Percentiles rank a stretch among this genome's conserved stretches.
phyloP scores from a whole-genome alignment of 2,329 filamentous ascomycete species.

The Trichoderma sp. region DNA sequence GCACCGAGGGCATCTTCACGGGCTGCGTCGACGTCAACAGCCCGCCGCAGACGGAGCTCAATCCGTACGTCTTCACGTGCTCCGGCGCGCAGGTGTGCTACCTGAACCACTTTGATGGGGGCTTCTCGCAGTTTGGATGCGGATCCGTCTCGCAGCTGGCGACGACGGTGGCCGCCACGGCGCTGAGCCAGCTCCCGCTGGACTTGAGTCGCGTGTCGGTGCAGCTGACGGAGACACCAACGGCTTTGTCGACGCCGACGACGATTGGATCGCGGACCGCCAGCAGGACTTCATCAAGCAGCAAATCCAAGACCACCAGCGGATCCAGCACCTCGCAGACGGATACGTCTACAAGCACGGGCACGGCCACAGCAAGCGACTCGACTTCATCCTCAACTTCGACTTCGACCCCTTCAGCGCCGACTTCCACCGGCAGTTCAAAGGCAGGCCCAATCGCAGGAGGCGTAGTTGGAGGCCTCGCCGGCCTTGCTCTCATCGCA shows the following conservation, averaged over 20 bases:
- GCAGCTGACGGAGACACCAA: conserved; percentile 46
- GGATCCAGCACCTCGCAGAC: conserved; percentile 15
- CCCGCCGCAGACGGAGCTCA: conserved; percentile 52
- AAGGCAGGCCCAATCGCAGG: conserved; percentile 58
- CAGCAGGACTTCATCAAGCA: background rate
- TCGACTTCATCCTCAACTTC: conserved; percentile 24
- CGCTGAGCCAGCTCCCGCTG: conserved; percentile 45
- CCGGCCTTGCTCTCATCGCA: conserved; percentile 48
- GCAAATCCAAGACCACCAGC: background rate
- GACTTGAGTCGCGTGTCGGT: conserved; percentile 47
- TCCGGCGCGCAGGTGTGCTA: conserved; percentile 57
- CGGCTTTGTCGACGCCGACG: conserved; percentile 47
- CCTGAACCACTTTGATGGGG: conserved; percentile 58
- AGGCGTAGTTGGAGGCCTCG: conserved; percentile 57
- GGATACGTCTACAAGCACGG: conserved; percentile 8
- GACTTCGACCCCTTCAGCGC: conserved; percentile 36
- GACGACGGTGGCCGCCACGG: conserved; percentile 53
- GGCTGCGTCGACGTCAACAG: conserved; percentile 59
- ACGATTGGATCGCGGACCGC: conserved; percentile 42
- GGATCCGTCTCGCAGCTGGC: conserved; percentile 53
- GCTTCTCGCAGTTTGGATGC: conserved; percentile 61
- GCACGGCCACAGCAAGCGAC: conserved; percentile 24
- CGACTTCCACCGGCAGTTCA: conserved; percentile 37
- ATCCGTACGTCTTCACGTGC: conserved; percentile 63
- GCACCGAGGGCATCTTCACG: conserved; percentile 61